Evolutionary conservation across 2,329 filamentous ascomycete species (phyloP), one percentile per base, ranked within the genome.

Genomic region (Alternaria atra): DNA sequence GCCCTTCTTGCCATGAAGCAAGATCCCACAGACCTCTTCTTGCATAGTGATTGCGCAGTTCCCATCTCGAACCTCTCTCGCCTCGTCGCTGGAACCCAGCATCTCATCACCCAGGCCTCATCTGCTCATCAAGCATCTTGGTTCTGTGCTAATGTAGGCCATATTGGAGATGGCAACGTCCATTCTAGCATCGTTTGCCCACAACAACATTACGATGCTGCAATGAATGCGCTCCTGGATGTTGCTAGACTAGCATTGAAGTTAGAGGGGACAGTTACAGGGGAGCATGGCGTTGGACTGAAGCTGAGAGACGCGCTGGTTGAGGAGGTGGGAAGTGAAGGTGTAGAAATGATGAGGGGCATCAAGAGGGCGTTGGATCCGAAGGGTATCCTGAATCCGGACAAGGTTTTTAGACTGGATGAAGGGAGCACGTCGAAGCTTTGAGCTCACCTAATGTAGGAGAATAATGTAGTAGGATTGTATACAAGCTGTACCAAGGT

Each of bases 191-290:
- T 80, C 27, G 56, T 80, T 0, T 78, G 71, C 44, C 68, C 71
- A 1, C 57, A 55, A 13, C 54, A 62, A 5, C 74, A 76, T 39
- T 71, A 65, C 54, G 58, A 47, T 1, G 63, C 53, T 10, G 79
- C 66, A 0, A 70, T 74, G 40, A 55, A 65, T 13, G 63, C 79
- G 23, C 52, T 80, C n/a, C 34, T 25, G 15, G 90, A 91, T 69
- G 90, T 92, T 65, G 89, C 91, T 66, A 91, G 92, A 83, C 82
- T 91, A 57, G 92, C 92, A 0, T 86, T 95, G 44, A 90, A 91
- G 78, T 85, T 93, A 81, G 92, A 95, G 76, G 92, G 92, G 1
- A 95, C 92, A 0, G 90, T 93, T 1, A 94, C 92, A 25, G 92
- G 92, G 34, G 92, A 95, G 80, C 92, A 95, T 79, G 92, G 92